Evolutionary conservation across 2,329 filamentous ascomycete genomes (phyloP).

Genomic region (Cladorrhinum sp.): DNA sequence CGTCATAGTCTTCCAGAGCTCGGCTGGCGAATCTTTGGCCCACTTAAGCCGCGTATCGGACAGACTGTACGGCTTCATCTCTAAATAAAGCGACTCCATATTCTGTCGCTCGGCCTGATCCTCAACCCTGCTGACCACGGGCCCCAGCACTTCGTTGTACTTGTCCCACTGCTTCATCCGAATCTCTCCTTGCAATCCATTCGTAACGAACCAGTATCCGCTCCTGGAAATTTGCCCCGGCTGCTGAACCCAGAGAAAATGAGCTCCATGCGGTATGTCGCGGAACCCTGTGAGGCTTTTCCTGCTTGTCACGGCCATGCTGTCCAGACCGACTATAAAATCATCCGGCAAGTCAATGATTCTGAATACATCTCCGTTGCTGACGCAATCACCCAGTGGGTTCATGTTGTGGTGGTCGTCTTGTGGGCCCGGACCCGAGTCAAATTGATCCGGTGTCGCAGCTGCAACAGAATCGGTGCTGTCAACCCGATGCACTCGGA

Average conservation of each 20-base stretch:
- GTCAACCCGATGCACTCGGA: slow-evolving; percentile 37
- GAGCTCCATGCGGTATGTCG: slow-evolving; percentile 53
- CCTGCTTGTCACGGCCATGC: slow-evolving; percentile 42
- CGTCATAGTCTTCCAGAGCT: slow-evolving; percentile 53
- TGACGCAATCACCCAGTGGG: slow-evolving; percentile 26
- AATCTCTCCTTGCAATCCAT: slow-evolving; percentile 31
- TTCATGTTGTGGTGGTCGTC: not conserved
- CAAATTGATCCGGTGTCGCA: not conserved
- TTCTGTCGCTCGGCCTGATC: slow-evolving; percentile 42
- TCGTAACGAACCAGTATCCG: slow-evolving; percentile 56
- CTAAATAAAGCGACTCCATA: slow-evolving; percentile 38
- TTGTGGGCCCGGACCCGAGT: not conserved
- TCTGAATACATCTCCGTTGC: slow-evolving; percentile 50
- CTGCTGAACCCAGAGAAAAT: slow-evolving; percentile 59
- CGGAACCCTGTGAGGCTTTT: slow-evolving; percentile 50
- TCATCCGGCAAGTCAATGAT: slow-evolving; percentile 49
- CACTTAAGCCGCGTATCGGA: slow-evolving; percentile 6
- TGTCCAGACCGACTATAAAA: slow-evolving; percentile 54
- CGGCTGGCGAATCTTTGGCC: slow-evolving; percentile 25
- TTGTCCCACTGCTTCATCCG: slow-evolving; percentile 55
- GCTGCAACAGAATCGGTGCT: slow-evolving; percentile 1
- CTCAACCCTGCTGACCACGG: slow-evolving; percentile 46
- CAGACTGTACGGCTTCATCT: slow-evolving; percentile 46
- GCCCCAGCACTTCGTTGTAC: slow-evolving; percentile 52
- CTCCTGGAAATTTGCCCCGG: slow-evolving; percentile 48